These are phyloP conservation scores for Quercus lobata DNA, from an alignment of 331 rosid species.

Conservation along the genomic window DNA sequence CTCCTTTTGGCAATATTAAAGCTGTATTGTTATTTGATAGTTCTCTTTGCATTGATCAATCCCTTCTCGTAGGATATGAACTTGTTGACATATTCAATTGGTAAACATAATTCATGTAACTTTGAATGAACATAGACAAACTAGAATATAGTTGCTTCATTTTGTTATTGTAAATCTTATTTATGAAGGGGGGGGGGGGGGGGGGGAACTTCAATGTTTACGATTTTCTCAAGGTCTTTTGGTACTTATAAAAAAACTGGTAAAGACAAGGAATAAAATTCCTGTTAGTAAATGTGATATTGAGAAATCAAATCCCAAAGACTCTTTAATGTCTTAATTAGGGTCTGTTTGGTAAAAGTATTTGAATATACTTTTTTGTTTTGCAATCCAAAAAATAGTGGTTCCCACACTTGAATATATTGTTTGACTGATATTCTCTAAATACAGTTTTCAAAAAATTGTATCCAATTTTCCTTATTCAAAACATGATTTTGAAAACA, in stretches of 20 bases:
- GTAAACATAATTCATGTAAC: not conserved
- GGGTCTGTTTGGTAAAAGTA: too few relatives aligned
- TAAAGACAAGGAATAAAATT: not conserved
- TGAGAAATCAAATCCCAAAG: not conserved
- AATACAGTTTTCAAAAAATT: too few relatives aligned
- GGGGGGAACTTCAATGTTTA: too few relatives aligned
- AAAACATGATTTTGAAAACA: too few relatives aligned
- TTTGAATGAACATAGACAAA: not conserved
- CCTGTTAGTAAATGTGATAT: not conserved
- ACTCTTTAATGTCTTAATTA: not conserved
- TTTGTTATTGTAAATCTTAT: not conserved
- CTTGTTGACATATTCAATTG: too few relatives aligned
- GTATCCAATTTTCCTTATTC: too few relatives aligned
- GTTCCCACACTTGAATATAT: too few relatives aligned
- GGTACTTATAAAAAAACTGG: not conserved
- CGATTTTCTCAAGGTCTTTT: too few relatives aligned
- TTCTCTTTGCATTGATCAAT: not conserved
- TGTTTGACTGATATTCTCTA: too few relatives aligned
- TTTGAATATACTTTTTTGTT: too few relatives aligned
- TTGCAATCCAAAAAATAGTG: too few relatives aligned
- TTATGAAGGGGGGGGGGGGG: too few relatives aligned
- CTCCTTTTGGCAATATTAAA: not conserved
- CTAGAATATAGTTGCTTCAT: not conserved
- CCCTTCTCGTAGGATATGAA: not conserved
- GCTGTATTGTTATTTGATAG: not conserved